Evolutionary conservation across 768 basidiomycete genomes (phyloP).

Genomic region (Tephrocybe rancida): DNA sequence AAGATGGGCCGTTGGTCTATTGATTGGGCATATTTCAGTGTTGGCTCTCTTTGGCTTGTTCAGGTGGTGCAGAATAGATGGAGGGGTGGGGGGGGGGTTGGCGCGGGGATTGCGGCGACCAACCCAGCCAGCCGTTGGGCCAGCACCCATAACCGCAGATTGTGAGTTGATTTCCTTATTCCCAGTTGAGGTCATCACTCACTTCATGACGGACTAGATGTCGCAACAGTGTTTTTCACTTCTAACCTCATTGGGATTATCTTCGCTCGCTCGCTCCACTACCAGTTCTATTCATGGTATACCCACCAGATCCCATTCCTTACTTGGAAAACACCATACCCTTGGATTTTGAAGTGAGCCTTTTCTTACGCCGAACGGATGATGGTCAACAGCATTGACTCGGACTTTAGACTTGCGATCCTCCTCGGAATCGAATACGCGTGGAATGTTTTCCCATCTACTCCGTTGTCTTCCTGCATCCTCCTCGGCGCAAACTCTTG

Average conservation of each 20-base stretch:
- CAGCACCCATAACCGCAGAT: constrained; percentile 53
- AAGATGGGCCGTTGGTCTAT: constrained; percentile 59
- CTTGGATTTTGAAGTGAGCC: constrained; percentile 61
- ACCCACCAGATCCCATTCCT: constrained; percentile 88
- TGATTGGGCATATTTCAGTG: constrained; percentile 63
- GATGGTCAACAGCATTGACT: constrained; percentile 5
- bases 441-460: constrained; percentile 90
- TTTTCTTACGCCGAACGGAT: neutral
- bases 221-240: constrained; percentile 82
- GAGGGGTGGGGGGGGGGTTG: constrained; percentile 63
- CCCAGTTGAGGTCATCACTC: neutral
- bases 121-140: constrained; percentile 48
- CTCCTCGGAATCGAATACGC: constrained; percentile 74
- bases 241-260: constrained; percentile 91
- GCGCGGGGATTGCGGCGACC: constrained; percentile 55
- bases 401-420: constrained; percentile 53
- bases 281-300: constrained; percentile 99
- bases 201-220: constrained; percentile 49
- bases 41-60: constrained; percentile 69
- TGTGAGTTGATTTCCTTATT: constrained; percentile 48
- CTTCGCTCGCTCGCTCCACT: constrained; percentile 93
- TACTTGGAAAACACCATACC: constrained; percentile 72
- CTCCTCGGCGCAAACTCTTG: constrained; percentile 28
- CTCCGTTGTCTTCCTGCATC: constrained; percentile 37
- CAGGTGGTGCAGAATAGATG: constrained; percentile 78